Evolutionary conservation across 768 basidiomycete species (phyloP).

Genomic region (Suillus americanus): DNA sequence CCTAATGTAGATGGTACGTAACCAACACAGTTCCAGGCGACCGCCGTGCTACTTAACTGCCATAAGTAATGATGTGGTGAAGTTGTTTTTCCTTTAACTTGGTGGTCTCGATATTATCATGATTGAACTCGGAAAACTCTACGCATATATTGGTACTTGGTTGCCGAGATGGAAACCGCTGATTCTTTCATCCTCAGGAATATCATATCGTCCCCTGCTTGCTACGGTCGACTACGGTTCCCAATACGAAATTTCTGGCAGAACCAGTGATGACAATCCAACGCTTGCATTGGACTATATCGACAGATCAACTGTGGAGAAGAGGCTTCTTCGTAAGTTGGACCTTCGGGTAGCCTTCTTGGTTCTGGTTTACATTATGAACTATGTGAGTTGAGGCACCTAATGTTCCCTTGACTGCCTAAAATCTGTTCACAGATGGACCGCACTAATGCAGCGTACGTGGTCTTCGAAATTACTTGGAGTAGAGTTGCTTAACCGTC

Average conservation of each 20-base stretch:
- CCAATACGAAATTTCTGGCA: not conserved
- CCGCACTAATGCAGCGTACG: constrained; percentile 64
- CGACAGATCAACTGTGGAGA: constrained; percentile 41
- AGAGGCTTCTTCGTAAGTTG: constrained; percentile 42
- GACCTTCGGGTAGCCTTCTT: constrained; percentile 44
- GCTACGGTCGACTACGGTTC: not conserved
- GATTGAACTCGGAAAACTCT: not conserved
- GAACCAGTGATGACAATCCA: not conserved
- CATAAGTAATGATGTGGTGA: not conserved
- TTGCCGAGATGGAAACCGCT: not conserved
- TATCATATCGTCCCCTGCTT: not conserved
- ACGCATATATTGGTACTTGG: not conserved
- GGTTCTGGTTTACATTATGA: constrained; percentile 46
- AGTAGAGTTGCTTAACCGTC: not conserved
- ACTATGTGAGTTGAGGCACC: constrained; percentile 36
- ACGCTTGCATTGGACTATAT: constrained; percentile 1
- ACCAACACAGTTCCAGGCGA: too few relatives aligned
- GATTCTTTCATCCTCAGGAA: not conserved
- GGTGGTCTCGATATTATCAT: not conserved
- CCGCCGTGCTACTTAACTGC: not conserved
- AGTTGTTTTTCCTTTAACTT: not conserved
- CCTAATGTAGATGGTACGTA: too few relatives aligned
- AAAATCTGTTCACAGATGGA: constrained; percentile 46
- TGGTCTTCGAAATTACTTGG: not conserved
- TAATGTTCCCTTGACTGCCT: not conserved